A percentile compares a stretch with the other conserved stretches of the same genome.
Conservation (phyloP, 2,329 filamentous ascomycete species). For the Neofusicoccum umdonicola region DNA sequence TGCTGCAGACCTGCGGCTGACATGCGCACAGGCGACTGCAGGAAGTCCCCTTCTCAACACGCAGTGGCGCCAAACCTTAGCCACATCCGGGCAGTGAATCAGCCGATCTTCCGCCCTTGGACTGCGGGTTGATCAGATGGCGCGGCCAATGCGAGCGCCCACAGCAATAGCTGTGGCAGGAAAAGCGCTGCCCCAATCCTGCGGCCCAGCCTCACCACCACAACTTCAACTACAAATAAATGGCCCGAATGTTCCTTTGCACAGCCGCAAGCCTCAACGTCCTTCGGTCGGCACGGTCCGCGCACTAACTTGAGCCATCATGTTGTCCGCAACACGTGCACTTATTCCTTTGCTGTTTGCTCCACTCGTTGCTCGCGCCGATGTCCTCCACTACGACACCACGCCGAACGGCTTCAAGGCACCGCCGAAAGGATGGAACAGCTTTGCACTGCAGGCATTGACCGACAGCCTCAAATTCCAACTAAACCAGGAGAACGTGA, state of each 20-base stretch:
- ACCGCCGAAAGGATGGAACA: conserved; percentile 26
- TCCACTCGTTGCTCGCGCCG: background rate
- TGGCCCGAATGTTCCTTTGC: background rate
- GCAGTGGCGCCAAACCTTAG: background rate
- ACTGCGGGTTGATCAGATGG: background rate
- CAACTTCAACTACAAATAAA: too few species aligned
- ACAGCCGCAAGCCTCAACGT: background rate
- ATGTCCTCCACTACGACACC: background rate
- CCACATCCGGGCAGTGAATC: background rate
- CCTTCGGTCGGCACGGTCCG: background rate
- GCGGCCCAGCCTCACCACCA: too few species aligned
- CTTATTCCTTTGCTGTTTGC: background rate
- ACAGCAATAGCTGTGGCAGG: background rate
- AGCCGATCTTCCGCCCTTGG: background rate
- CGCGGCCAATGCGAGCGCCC: background rate
- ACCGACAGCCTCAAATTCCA: conserved; percentile 19
- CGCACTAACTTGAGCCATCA: background rate
- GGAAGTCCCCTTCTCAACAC: background rate
- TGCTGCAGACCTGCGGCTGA: background rate
- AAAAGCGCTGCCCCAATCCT: too few species aligned
- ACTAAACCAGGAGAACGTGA: conserved; percentile 22
- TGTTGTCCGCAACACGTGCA: background rate
- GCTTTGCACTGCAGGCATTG: conserved; percentile 25
- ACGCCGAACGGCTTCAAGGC: conserved; percentile 24
- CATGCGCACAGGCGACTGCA: background rate